Evolutionary conservation across 2,329 filamentous ascomycete genomes (phyloP).

Genomic region (Tolypocladium ophioglossoides): DNA sequence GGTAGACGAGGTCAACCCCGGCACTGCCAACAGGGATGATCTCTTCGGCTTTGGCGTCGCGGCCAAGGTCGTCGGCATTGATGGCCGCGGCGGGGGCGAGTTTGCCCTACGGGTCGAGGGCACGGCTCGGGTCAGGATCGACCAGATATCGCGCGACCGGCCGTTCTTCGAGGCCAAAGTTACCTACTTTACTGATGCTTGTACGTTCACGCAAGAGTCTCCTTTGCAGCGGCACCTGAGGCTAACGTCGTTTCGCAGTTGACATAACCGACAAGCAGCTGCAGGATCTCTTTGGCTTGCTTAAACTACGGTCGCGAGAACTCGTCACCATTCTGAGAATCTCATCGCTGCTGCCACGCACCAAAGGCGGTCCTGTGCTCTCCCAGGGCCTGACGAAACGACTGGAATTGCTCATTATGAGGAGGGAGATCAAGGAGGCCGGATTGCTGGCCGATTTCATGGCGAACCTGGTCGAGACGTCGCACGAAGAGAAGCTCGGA

Average conservation of each 20-base stretch:
- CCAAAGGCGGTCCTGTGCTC: slow-evolving; percentile 51
- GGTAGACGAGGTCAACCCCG: slow-evolving; percentile 41
- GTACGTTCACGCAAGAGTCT: slow-evolving; percentile 27
- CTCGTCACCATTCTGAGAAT: slow-evolving; percentile 76
- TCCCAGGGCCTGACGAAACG: slow-evolving; percentile 79
- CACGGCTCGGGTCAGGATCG: slow-evolving; percentile 62
- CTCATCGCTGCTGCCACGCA: slow-evolving; percentile 70
- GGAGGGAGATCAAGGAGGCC: slow-evolving; percentile 72
- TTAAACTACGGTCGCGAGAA: slow-evolving; percentile 80
- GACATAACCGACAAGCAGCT: slow-evolving; percentile 45
- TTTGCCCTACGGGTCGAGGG: slow-evolving; percentile 83
- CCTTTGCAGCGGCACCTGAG: not conserved
- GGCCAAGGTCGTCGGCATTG: slow-evolving; percentile 67
- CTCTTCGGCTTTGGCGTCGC: slow-evolving; percentile 76
- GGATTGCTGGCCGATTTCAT: slow-evolving; percentile 90
- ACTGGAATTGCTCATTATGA: slow-evolving; percentile 76
- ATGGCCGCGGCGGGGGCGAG: slow-evolving; percentile 64
- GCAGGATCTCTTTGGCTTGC: slow-evolving; percentile 61
- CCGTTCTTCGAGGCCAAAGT: slow-evolving; percentile 83
- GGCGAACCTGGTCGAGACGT: slow-evolving; percentile 81
- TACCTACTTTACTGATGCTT: slow-evolving; percentile 57
- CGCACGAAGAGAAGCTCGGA: slow-evolving; percentile 82
- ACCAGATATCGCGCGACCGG: slow-evolving; percentile 54
- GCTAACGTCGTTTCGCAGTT: slow-evolving; percentile 10
- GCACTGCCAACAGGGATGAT: slow-evolving; percentile 55